Conservation (phyloP, 768 basidiomycete species). For the Hirschioporus abietinus region DNA sequence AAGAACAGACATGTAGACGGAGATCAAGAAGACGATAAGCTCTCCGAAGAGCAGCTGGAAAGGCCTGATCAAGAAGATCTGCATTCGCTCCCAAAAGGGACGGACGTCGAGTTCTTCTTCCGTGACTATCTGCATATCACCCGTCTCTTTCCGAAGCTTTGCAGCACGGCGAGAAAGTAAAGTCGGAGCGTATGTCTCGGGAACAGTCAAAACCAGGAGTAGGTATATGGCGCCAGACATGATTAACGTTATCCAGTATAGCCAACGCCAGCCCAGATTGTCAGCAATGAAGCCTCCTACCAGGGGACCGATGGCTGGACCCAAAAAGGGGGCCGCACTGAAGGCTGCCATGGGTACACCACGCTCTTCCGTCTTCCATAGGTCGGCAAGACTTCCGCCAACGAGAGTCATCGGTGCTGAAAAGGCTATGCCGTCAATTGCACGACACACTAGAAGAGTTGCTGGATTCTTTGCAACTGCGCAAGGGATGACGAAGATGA, state of each 20-base stretch:
- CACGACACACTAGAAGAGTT: constrained; percentile 38
- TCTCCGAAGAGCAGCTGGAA: constrained; percentile 41
- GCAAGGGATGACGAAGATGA: constrained; percentile 42
- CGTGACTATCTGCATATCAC: constrained; percentile 30
- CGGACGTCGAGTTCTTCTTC: constrained; percentile 37
- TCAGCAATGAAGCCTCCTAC: constrained; percentile 44
- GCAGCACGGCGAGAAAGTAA: constrained; percentile 35
- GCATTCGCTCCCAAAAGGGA: constrained; percentile 30
- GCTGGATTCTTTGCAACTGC: constrained; percentile 40
- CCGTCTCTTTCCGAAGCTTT: constrained; percentile 32
- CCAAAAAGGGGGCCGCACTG: constrained; percentile 43
- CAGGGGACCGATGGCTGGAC: constrained; percentile 48
- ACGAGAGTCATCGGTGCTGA: constrained; percentile 41
- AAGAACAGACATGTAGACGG: constrained; percentile 39
- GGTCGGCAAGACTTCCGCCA: constrained; percentile 38
- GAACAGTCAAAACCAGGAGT: constrained; percentile 25
- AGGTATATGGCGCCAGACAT: constrained; percentile 30
- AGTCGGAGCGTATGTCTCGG: constrained; percentile 44
- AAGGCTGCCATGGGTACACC: constrained; percentile 47
- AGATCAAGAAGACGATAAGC: constrained; percentile 39
- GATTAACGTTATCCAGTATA: constrained; percentile 36
- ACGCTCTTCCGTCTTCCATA: constrained; percentile 36
- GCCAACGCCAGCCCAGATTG: constrained; percentile 38
- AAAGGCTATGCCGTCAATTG: constrained; percentile 39
- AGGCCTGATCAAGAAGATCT: constrained; percentile 36